Evolutionary conservation across 345 rosid species (phyloP).

Genomic region (Citrus trifoliata): DNA sequence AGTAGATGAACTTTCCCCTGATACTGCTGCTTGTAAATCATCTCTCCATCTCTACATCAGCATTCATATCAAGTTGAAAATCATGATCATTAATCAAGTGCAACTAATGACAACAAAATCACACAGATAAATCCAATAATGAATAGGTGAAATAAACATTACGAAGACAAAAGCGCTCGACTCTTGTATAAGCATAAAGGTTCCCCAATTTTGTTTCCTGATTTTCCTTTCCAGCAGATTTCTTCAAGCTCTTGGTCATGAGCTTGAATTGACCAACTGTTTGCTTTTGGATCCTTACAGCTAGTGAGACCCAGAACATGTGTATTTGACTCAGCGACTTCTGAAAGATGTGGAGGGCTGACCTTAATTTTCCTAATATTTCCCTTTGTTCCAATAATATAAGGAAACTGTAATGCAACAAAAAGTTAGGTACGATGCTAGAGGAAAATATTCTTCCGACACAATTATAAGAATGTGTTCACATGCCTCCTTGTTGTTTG

Average conservation of each 20-base stretch:
- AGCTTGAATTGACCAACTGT: slow-evolving; percentile 53
- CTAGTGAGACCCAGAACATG: slow-evolving; percentile 55
- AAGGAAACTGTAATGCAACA: slow-evolving; percentile 51
- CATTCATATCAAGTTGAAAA: slow-evolving; percentile 6
- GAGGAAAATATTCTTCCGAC: slow-evolving; percentile 1
- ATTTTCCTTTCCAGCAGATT: slow-evolving; percentile 67
- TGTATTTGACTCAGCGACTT: slow-evolving; percentile 18
- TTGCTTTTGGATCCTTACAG: slow-evolving; percentile 64
- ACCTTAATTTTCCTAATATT: slow-evolving; percentile 8
- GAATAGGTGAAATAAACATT: slow-evolving; percentile 15
- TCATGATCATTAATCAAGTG: background rate
- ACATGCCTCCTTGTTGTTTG: slow-evolving; percentile 72
- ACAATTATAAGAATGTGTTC: background rate
- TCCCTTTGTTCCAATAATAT: slow-evolving; percentile 26
- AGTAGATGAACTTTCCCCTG: slow-evolving; percentile 47
- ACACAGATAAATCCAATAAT: slow-evolving; percentile 1
- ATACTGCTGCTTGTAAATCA: slow-evolving; percentile 32
- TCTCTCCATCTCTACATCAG: slow-evolving; percentile 52
- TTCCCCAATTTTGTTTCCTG: slow-evolving; percentile 21
- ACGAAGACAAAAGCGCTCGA: slow-evolving; percentile 49
- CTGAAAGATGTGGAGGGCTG: slow-evolving; percentile 10
- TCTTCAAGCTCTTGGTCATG: slow-evolving; percentile 39
- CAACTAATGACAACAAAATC: background rate
- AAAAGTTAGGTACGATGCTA: background rate
- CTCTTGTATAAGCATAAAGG: slow-evolving; percentile 69